Evolutionary conservation across 352 stramenopile genomes (phyloP), one percentile per base, ranked within the genome.

Genomic region (Phytophthora tubulina): DNA sequence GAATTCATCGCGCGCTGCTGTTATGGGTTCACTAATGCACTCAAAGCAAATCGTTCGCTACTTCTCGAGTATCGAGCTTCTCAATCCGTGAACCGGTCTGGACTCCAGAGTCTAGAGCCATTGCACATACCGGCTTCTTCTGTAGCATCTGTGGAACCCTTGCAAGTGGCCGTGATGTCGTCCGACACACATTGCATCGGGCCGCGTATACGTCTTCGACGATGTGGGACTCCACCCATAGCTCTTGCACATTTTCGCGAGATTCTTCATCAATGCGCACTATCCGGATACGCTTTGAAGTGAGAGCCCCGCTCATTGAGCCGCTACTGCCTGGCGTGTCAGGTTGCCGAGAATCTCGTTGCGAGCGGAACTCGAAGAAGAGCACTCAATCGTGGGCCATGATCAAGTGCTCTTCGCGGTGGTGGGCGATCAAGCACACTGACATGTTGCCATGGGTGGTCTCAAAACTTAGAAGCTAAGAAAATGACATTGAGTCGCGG

Each of bases 241-340:
- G 39, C 53, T 70, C 32, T 74, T 76, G 36, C 48, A 55, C 54
- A 74, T 56, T 65, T 59, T 64, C 60, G 60, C 67, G 38, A 80
- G 60, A 14, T 80, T 78, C 46, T 80, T 78, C 48, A 70, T 62
- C 38, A 75, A 46, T 6, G 70, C 58, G 14, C 69, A 78, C n/a
- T 71, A 27, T 27, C 21, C 21, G 21, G 21, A 27, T 27, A 27
- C 60, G 14, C 59, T 72, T 45, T 67, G 69, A 11, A 57, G 55
- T 6, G 59, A 67, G 55, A 58, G 76, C 9, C 41, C 64, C 2
- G 55, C 35, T 55, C 66, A 75, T 30, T 67, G 51, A 13, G 59
- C 51, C 7, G 67, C 75, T 31, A 82, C 65, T 6, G 48, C 36
- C 15, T 81, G 70, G 15, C 21, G 21, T 27, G 21, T 27, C 21